These are phyloP conservation scores for Calonectria naviculata DNA, from an alignment of 2,329 filamentous ascomycete genomes.

Conservation along the genomic window DNA sequence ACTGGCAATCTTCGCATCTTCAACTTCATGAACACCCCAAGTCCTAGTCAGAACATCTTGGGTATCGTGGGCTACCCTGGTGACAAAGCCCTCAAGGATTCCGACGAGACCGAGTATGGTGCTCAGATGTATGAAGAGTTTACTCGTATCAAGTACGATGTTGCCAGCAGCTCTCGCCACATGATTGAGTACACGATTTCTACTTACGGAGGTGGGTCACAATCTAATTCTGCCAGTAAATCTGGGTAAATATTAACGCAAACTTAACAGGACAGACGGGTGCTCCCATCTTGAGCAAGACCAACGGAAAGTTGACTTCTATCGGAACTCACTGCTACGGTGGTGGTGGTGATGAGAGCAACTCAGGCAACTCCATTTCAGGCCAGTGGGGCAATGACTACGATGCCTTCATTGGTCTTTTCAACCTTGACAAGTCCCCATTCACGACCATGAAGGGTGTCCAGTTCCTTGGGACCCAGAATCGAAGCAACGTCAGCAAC, in stretches of 20 bases:
- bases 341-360: slow-evolving; percentile 30
- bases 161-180: slow-evolving; percentile 27
- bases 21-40: slow-evolving; percentile 30
- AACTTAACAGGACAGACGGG: slow-evolving; percentile 39
- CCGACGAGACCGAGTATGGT: slow-evolving; percentile 34
- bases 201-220: slow-evolving; percentile 42
- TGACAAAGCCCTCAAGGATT: slow-evolving; percentile 32
- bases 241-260: background rate
- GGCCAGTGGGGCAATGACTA: slow-evolving; percentile 36
- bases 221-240: no score
- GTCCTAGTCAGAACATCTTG: slow-evolving; percentile 13
- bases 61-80: slow-evolving; percentile 50
- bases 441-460: slow-evolving; percentile 14
- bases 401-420: slow-evolving; percentile 24
- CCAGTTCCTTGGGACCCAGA: slow-evolving; percentile 10
- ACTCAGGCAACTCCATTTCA: slow-evolving; percentile 41
- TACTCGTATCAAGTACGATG: slow-evolving; percentile 33
- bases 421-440: background rate
- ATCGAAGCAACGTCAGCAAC: background rate
- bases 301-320: slow-evolving; percentile 11
- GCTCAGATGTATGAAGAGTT: slow-evolving; percentile 48
- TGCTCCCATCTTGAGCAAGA: slow-evolving; percentile 37
- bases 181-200: slow-evolving; percentile 47
- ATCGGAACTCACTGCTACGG: slow-evolving; percentile 45
- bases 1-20: slow-evolving; percentile 36